Percentiles rank a stretch among this genome's conserved stretches.
Conservation (phyloP, 2,329 filamentous ascomycete genomes). For the Anisogramma anomala region DNA sequence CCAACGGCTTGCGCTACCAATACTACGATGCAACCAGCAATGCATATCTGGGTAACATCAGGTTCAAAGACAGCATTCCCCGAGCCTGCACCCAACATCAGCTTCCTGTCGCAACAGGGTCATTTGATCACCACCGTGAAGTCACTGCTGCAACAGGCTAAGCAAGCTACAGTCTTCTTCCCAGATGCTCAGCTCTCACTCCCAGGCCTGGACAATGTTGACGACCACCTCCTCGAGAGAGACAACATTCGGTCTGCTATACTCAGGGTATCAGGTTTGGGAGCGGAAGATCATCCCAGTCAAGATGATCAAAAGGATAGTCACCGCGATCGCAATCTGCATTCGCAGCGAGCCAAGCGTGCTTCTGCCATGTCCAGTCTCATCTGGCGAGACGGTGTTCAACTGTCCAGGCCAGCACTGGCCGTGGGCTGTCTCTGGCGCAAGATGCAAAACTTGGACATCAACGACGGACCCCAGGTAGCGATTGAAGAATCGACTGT, state of each 20-base stretch:
- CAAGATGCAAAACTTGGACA: background rate
- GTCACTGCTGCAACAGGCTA: conserved; percentile 21
- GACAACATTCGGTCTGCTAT: conserved; percentile 30
- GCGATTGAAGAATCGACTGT: no score
- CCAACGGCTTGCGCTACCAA: conserved; percentile 32
- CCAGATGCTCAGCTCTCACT: conserved; percentile 9
- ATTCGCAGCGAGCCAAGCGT: background rate
- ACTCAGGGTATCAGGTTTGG: conserved; percentile 20
- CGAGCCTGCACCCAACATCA: conserved; percentile 27
- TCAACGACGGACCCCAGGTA: no score
- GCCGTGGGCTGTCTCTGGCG: background rate
- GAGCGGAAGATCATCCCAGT: conserved; percentile 17
- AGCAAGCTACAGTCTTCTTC: conserved; percentile 22
- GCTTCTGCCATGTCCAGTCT: background rate
- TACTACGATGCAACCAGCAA: conserved; percentile 25
- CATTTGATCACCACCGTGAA: conserved; percentile 26
- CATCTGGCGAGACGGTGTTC: background rate
- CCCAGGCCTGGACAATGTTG: background rate
- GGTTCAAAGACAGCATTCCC: conserved; percentile 17
- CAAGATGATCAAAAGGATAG: background rate
- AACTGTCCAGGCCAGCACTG: background rate
- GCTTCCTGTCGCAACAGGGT: conserved; percentile 33
- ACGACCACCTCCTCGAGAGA: conserved; percentile 12
- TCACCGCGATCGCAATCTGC: background rate
- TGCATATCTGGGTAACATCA: background rate